Percentiles rank a stretch among this genome's conserved stretches.
Conservation (phyloP, 2,329 filamentous ascomycete genomes). For the Phoma herbarum region DNA sequence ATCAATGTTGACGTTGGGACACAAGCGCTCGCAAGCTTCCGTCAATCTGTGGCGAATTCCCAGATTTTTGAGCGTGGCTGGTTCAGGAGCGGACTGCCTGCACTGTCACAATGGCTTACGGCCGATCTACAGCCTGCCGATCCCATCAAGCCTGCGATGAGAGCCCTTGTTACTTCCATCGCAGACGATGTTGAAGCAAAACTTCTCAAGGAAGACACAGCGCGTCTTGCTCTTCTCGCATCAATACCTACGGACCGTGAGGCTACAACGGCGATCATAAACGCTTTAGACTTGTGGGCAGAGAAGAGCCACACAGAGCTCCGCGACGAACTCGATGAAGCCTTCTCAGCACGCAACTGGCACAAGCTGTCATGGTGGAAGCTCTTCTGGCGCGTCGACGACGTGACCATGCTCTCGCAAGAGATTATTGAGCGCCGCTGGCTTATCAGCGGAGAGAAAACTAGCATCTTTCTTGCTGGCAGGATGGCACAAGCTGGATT, state of each 20-base stretch:
- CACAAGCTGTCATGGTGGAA: conserved; percentile 90
- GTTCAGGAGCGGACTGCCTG: conserved; percentile 74
- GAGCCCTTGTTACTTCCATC: conserved; percentile 72
- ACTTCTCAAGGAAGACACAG: conserved; percentile 61
- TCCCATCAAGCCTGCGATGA: conserved; percentile 71
- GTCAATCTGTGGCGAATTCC: conserved; percentile 74
- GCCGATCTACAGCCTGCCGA: conserved; percentile 46
- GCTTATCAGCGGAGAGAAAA: conserved; percentile 79
- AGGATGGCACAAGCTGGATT: conserved; percentile 73
- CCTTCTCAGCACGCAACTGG: conserved; percentile 81
- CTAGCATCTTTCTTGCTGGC: conserved; percentile 83
- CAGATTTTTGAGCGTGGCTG: conserved; percentile 77
- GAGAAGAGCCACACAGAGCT: conserved; percentile 84
- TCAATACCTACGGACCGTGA: conserved; percentile 53
- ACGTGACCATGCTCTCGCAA: conserved; percentile 82
- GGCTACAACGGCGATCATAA: conserved; percentile 62
- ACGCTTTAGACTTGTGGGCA: conserved; percentile 74
- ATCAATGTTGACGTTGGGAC: conserved; percentile 72
- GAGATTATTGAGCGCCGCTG: conserved; percentile 82
- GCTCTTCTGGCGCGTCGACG: conserved; percentile 92
- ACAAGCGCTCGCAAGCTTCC: conserved; percentile 71
- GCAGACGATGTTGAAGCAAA: conserved; percentile 63
- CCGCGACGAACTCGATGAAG: conserved; percentile 78
- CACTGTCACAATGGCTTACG: conserved; percentile 71
- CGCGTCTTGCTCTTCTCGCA: conserved; percentile 47